Conservation (phyloP, 495 filamentous ascomycete genomes). For the Penicillium ucsense region DNA sequence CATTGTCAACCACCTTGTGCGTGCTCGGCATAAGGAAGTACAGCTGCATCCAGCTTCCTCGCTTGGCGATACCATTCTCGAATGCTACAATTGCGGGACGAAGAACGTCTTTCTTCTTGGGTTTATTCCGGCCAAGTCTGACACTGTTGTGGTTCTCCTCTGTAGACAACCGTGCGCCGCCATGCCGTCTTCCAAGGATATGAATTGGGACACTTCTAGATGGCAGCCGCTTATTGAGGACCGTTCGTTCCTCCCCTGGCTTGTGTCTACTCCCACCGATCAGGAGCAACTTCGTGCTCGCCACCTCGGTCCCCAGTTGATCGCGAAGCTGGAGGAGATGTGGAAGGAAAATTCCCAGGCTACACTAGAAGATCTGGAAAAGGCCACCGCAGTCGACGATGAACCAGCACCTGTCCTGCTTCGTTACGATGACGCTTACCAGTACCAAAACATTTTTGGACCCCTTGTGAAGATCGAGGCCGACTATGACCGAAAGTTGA, state of each 20-base stretch:
- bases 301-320: slow-evolving; percentile 89
- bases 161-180: slow-evolving; percentile 95
- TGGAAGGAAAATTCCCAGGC: slow-evolving; percentile 94
- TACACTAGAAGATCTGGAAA: slow-evolving; percentile 87
- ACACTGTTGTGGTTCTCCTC: slow-evolving; percentile 93
- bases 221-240: slow-evolving; percentile 98
- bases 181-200: slow-evolving; percentile 94
- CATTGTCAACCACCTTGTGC: slow-evolving; percentile 96
- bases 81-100: slow-evolving; percentile 99
- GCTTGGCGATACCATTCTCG: slow-evolving; percentile 93
- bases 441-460: slow-evolving; percentile 98
- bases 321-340: slow-evolving; percentile 95
- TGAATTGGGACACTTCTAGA: slow-evolving; percentile 98
- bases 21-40: slow-evolving; percentile 96
- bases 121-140: slow-evolving; percentile 98
- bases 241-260: slow-evolving; percentile 89
- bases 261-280: slow-evolving; percentile 81
- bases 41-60: slow-evolving; percentile 90
- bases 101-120: slow-evolving; percentile 99
- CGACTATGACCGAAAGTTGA: slow-evolving; percentile 98
- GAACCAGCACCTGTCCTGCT: slow-evolving; percentile 88
- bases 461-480: slow-evolving; percentile 98
- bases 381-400: slow-evolving; percentile 86
- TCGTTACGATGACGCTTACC: slow-evolving; percentile 94
- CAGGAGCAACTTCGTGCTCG: slow-evolving; percentile 92